Percentiles rank a stretch among this genome's conserved stretches.
Conservation (phyloP, 1,284 basidiomycete genomes). For the Cutaneotrichosporon curvatum region DNA sequence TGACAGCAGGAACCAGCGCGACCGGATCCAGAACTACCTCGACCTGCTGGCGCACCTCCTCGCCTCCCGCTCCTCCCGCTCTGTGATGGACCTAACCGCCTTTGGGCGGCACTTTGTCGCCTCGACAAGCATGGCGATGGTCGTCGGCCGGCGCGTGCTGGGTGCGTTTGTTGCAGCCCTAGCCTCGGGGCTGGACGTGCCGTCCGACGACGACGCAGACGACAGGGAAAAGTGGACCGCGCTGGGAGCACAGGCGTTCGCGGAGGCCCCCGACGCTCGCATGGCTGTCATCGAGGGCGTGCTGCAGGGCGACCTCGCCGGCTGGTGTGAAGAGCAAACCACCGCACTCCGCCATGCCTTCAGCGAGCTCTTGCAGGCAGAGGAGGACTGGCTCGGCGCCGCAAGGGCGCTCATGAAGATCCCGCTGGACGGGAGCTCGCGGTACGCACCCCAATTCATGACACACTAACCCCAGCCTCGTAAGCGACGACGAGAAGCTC, state of each 20-base stretch:
- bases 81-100: constrained; percentile 47
- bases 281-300: constrained; percentile 36
- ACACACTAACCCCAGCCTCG: constrained; percentile 49
- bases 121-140: constrained; percentile 35
- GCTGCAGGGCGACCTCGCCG: constrained; percentile 43
- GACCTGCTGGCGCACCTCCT: constrained; percentile 36
- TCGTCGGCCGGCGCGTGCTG: constrained; percentile 38
- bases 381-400: constrained; percentile 88
- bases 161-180: constrained; percentile 33
- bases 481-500: constrained; percentile 78
- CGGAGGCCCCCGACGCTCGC: constrained; percentile 25
- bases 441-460: constrained; percentile 50
- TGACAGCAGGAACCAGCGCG: constrained; percentile 55
- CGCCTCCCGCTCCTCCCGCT: constrained; percentile 51
- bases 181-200: constrained; percentile 18
- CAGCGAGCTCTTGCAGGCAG: constrained; percentile 75
- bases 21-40: constrained; percentile 67
- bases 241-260: constrained; percentile 25
- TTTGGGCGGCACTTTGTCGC: constrained; percentile 38
- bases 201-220: constrained; percentile 12
- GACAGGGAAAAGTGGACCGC: constrained; percentile 21
- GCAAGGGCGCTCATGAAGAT: constrained; percentile 86
- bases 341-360: constrained; percentile 77
- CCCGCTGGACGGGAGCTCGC: constrained; percentile 80
- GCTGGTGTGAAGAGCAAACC: constrained; percentile 91